Conservation (phyloP, 1,139 yeast species). For the Lodderomyces beijingensis region DNA sequence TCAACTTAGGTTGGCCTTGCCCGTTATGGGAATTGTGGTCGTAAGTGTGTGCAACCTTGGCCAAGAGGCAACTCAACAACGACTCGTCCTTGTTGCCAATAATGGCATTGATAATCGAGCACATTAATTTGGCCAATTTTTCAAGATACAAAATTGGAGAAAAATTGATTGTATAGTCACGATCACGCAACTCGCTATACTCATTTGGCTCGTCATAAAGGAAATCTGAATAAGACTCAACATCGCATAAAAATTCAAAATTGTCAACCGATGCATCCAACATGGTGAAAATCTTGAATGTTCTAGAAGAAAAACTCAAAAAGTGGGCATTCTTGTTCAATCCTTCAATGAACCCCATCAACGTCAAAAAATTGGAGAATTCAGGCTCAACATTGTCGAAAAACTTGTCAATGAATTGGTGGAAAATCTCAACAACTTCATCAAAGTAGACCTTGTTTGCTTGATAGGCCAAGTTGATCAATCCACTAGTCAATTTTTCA, state of each 20-base stretch:
- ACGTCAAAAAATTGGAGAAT: conserved; percentile 37
- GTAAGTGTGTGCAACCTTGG: conserved; percentile 21
- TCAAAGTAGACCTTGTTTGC: conserved; percentile 24
- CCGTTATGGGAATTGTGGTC: conserved; percentile 12
- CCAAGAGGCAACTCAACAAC: conserved; percentile 29
- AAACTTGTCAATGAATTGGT: conserved; percentile 22
- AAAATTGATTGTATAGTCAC: conserved; percentile 28
- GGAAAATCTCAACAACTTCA: conserved; percentile 27
- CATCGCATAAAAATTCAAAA: conserved; percentile 35
- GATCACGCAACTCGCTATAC: conserved; percentile 24
- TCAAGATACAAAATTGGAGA: conserved; percentile 46
- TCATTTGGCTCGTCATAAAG: conserved; percentile 21
- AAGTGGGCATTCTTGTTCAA: conserved; percentile 31
- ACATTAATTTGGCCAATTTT: conserved; percentile 37
- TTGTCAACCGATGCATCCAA: conserved; percentile 40
- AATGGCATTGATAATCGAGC: conserved; percentile 28
- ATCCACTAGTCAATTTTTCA: conserved; percentile 32
- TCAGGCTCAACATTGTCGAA: conserved; percentile 21
- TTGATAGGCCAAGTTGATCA: conserved; percentile 33
- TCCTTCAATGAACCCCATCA: conserved; percentile 46
- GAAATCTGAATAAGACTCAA: conserved; percentile 31
- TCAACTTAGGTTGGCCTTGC: conserved; percentile 8
- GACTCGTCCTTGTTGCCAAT: conserved; percentile 21
- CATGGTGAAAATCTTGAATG: conserved; percentile 30
- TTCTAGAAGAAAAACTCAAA: conserved; percentile 23